Evolutionary conservation across 164 flowering plant genomes (phyloP).

Genomic region (Vitis amurensis): DNA sequence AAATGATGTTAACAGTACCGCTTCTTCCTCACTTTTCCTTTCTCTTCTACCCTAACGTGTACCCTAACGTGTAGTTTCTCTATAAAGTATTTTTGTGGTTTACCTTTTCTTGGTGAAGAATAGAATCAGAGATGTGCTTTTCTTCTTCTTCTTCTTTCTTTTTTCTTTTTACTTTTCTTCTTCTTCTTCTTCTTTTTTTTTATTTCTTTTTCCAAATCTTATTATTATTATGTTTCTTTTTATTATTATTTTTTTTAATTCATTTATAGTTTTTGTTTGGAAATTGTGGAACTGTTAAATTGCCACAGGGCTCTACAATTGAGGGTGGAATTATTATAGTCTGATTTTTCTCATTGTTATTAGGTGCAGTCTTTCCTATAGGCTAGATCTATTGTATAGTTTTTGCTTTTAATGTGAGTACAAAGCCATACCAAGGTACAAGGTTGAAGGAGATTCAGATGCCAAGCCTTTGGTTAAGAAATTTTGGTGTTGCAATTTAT

Average conservation of each 20-base stretch:
- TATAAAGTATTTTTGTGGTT: conserved; percentile 15
- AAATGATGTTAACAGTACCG: conserved; percentile 18
- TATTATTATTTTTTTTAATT: not conserved
- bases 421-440: no score
- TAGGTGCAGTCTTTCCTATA: no score
- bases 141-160: conserved; percentile 3
- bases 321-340: no score
- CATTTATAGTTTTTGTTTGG: no score
- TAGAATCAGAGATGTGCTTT: conserved; percentile 9
- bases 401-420: no score
- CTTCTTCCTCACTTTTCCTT: conserved; percentile 1
- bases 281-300: not conserved
- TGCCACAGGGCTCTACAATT: no score
- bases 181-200: conserved; percentile 4
- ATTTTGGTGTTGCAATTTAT: no score
- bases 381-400: no score
- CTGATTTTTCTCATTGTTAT: no score
- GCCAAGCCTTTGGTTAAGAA: no score
- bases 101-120: conserved; percentile 7
- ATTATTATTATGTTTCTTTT: not conserved
- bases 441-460: no score
- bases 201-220: not conserved
- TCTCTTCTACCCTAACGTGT: not conserved
- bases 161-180: not conserved
- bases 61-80: not conserved